Evolutionary conservation across 75 land plant genomes (phyloP).

Genomic region (Selaginella tamariscina): DNA sequence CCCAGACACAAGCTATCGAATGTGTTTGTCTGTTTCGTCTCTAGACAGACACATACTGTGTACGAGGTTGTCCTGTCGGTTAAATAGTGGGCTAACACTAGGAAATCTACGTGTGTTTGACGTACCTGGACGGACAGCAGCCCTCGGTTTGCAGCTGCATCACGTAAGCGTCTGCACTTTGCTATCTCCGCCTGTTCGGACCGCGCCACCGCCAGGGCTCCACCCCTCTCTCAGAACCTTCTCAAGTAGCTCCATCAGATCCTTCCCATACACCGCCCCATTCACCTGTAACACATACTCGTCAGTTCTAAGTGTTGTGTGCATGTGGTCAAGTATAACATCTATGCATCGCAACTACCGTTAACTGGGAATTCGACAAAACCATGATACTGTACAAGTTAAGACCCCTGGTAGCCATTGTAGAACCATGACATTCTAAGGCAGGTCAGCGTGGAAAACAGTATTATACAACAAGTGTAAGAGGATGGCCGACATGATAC

Average conservation of each 20-base stretch:
- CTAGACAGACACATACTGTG: no score
- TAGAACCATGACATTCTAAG: no score
- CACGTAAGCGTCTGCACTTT: background rate
- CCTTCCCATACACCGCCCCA: conserved; percentile 37
- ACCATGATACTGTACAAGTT: background rate
- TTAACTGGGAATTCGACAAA: background rate
- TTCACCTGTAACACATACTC: no score
- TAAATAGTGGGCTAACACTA: no score
- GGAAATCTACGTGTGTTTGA: no score
- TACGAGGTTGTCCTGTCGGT: no score
- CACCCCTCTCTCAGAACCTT: conserved; percentile 35
- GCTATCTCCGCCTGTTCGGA: conserved; percentile 15
- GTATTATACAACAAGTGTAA: background rate
- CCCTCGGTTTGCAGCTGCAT: background rate
- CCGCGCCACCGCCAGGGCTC: conserved; percentile 24
- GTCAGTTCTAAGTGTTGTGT: no score
- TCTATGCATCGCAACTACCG: background rate
- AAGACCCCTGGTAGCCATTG: background rate
- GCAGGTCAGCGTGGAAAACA: background rate
- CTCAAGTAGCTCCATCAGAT: conserved; percentile 39
- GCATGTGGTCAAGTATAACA: no score
- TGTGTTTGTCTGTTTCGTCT: no score
- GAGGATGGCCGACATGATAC: no score
- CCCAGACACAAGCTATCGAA: no score
- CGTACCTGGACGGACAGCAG: background rate